phyloP scores from a whole-genome alignment of 176 grass and related monocot species.

The Tillandsia leiboldiana region DNA sequence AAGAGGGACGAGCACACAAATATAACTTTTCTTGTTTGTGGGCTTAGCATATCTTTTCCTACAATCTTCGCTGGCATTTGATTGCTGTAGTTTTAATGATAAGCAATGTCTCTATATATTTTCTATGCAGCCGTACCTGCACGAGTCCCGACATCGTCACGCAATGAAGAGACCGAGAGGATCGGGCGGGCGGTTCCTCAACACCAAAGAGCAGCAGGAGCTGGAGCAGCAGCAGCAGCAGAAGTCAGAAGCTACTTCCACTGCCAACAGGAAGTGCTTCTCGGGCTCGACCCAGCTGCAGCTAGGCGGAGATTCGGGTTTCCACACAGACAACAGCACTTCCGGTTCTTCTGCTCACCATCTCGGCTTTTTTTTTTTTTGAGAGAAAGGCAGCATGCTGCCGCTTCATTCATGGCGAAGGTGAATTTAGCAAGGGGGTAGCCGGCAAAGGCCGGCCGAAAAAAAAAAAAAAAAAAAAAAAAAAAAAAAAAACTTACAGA shows the following conservation, averaged over 20 bases:
- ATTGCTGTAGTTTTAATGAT: neutral
- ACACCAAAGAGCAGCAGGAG: constrained; percentile 31
- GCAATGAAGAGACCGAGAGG: constrained; percentile 70
- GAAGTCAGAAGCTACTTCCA: neutral
- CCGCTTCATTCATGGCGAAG: no score
- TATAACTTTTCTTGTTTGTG: no score
- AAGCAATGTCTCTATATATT: constrained; percentile 7
- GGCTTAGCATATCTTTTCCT: neutral
- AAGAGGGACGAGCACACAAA: no score
- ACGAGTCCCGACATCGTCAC: constrained; percentile 70
- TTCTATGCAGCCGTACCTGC: constrained; percentile 59
- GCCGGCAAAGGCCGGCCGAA: no score
- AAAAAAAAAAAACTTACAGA: no score
- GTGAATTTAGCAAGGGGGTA: no score
- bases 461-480: no score
- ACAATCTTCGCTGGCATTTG: neutral
- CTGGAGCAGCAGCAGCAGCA: constrained; percentile 19
- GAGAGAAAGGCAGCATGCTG: no score
- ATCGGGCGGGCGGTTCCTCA: constrained; percentile 64
- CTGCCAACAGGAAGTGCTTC: neutral
- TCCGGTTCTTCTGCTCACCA: constrained; percentile 19
- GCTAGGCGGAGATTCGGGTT: constrained; percentile 8
- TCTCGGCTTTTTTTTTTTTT: constrained; percentile 41
- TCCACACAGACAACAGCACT: constrained; percentile 11
- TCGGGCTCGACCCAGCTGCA: constrained; percentile 21